A percentile compares a stretch with the other conserved stretches of the same genome.
Conservation (phyloP, 257 asterid genomes). For the Thymus quinquecostatus region DNA sequence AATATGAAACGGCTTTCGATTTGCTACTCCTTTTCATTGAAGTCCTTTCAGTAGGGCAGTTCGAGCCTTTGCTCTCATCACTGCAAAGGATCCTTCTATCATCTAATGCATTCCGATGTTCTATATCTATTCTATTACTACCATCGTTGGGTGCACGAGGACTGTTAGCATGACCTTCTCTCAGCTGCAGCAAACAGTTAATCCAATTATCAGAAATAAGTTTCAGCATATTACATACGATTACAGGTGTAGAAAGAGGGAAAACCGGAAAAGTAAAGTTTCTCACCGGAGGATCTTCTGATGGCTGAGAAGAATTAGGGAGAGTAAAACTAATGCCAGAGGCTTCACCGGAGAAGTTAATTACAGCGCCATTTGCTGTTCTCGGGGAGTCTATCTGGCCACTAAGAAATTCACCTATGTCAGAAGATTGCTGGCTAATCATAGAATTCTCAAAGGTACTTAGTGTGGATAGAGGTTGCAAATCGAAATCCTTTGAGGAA, state of each 20-base stretch:
- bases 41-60: slow-evolving; percentile 43
- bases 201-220: slow-evolving; percentile 11
- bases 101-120: slow-evolving; percentile 28
- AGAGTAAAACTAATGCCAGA: slow-evolving; percentile 38
- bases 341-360: slow-evolving; percentile 45
- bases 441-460: slow-evolving; percentile 37
- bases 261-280: not conserved
- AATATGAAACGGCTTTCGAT: slow-evolving; percentile 39
- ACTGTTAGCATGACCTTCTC: slow-evolving; percentile 32
- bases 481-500: slow-evolving; percentile 37
- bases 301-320: slow-evolving; percentile 31
- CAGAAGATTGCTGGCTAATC: slow-evolving; percentile 41
- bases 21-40: slow-evolving; percentile 46
- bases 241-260: not conserved
- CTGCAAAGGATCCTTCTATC: slow-evolving; percentile 33
- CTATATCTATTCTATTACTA: slow-evolving; percentile 35
- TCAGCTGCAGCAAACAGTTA: slow-evolving; percentile 50
- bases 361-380: slow-evolving; percentile 40
- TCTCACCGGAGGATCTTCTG: slow-evolving; percentile 40
- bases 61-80: slow-evolving; percentile 41
- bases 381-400: slow-evolving; percentile 38
- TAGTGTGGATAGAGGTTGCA: slow-evolving; percentile 32
- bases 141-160: slow-evolving; percentile 34
- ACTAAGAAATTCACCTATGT: slow-evolving; percentile 34
- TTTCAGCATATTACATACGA: not conserved